Base-by-base conservation (phyloP, 371 early-diverging fungal species). In the Basidiobolus meristosporus region DNA sequence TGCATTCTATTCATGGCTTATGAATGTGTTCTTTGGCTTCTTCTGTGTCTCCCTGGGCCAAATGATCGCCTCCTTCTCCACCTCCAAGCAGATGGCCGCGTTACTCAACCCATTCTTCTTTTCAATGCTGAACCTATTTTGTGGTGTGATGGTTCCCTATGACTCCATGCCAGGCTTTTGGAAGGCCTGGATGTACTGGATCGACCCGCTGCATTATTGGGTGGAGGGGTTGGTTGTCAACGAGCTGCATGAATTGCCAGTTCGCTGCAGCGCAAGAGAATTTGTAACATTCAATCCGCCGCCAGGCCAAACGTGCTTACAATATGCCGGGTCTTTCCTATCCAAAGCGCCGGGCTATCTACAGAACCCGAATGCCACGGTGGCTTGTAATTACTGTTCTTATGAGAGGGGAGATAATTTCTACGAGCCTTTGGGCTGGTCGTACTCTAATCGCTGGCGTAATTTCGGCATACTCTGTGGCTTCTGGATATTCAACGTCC, bases 141-240 rank as follows among this genome's bases (percentile, higher is more conserved):
- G 72, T 31, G 82, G 82, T 59, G 65, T 80, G 31, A 67, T 79
- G 50, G 72, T 79, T 39, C 68, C 77, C 7, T 62, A 68, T 28
- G 17, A 38, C 7, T 44, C 56, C 3, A 78, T 83, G 75, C 81
- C 82, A 15, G 39, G 46, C 29, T 81, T 87, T 56, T 83, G 82
- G 79, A 55, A 67, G 12, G 42, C 62, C 0, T 81, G 80, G 79
- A 72, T 87, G 68, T 82, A 80, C 51, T 77, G 73, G 68, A 42
- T 81, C 12, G 70, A 70, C 46, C 80, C 81, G 2, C 74, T 72
- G 48, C 70, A 70, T 39, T 83, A 87, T 52, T 56, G 73, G 6
- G 63, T 79, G 33, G 85, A 85, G 51, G 82, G 16, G 19, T 19
- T 34, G 18, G 19, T 19, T 2, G 16, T 36, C 42, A 81, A 73